phyloP scores from a whole-genome alignment of 768 basidiomycete genomes.

The Tephrocybe sp. region DNA sequence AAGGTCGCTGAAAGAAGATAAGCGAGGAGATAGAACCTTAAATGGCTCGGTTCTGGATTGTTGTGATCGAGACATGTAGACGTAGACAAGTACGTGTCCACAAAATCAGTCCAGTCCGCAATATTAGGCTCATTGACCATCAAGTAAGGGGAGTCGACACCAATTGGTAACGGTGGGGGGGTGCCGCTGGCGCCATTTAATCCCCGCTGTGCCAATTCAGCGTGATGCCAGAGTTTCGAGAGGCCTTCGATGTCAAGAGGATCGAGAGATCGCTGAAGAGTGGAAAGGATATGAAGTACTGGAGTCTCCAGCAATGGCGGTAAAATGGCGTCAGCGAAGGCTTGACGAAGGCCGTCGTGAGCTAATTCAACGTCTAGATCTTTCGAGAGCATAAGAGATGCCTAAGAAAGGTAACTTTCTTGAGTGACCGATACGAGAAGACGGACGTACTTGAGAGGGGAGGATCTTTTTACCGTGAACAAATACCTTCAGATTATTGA shows the following conservation, averaged over 20 bases:
- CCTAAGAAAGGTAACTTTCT: slow-evolving; percentile 17
- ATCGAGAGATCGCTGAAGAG: slow-evolving; percentile 76
- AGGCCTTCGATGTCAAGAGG: slow-evolving; percentile 85
- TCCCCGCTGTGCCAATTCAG: slow-evolving; percentile 19
- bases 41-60: slow-evolving; percentile 35
- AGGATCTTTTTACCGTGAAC: slow-evolving; percentile 55
- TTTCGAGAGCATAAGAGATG: slow-evolving; percentile 24
- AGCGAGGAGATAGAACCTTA: slow-evolving; percentile 66
- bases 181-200: slow-evolving; percentile 1
- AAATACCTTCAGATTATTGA: slow-evolving; percentile 86
- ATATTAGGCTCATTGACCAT: slow-evolving; percentile 49
- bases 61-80: slow-evolving; percentile 31
- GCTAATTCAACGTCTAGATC: slow-evolving; percentile 13
- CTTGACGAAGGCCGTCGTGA: slow-evolving; percentile 36
- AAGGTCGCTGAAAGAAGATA: slow-evolving; percentile 90
- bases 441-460: slow-evolving; percentile 52
- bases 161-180: slow-evolving; percentile 26
- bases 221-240: slow-evolving; percentile 37
- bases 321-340: slow-evolving; percentile 49
- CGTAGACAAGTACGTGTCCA: slow-evolving; percentile 47
- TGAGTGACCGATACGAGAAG: neutral
- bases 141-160: slow-evolving; percentile 27
- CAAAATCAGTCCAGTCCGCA: slow-evolving; percentile 63
- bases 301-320: slow-evolving; percentile 47
- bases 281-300: slow-evolving; percentile 50